Conservation (phyloP, 805 yeast species). For the Lipomyces sp. region DNA sequence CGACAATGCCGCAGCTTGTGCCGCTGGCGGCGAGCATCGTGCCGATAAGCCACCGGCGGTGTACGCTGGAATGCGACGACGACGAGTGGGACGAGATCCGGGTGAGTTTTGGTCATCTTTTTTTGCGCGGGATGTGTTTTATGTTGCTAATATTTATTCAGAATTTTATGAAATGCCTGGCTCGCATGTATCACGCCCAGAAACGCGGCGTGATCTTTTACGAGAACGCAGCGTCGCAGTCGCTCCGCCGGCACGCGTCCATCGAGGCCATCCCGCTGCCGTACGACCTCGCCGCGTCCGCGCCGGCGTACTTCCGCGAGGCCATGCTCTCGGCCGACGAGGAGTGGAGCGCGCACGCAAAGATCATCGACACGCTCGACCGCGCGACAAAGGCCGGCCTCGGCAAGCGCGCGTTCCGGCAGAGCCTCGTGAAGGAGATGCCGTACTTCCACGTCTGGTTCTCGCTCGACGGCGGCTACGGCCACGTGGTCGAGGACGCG, state of each 20-base stretch:
- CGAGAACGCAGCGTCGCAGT: conserved; percentile 41
- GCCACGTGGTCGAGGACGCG: conserved; percentile 48
- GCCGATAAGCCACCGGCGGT: conserved; percentile 44
- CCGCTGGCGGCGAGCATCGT: conserved; percentile 41
- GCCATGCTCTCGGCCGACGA: conserved; percentile 42
- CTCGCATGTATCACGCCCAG: conserved; percentile 41
- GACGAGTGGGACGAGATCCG: conserved; percentile 46
- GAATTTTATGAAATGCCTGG: conserved; percentile 44
- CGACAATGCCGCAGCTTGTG: conserved; percentile 44
- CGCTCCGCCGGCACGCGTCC: conserved; percentile 40
- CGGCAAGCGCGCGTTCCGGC: conserved; percentile 36
- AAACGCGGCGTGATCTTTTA: conserved; percentile 45
- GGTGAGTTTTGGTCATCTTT: conserved; percentile 4
- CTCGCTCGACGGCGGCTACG: conserved; percentile 47
- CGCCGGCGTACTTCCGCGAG: conserved; percentile 45
- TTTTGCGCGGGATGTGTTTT: neutral
- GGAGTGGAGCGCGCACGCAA: conserved; percentile 43
- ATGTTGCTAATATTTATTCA: neutral
- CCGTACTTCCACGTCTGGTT: conserved; percentile 54
- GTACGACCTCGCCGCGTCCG: conserved; percentile 32
- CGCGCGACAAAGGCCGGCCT: conserved; percentile 28
- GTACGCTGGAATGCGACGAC: conserved; percentile 44
- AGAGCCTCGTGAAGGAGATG: conserved; percentile 46
- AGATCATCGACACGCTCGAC: conserved; percentile 42
- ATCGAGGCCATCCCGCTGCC: conserved; percentile 49